phyloP scores from a whole-genome alignment of 202 grass and related monocot genomes.

The Hordeum pubiflorum region DNA sequence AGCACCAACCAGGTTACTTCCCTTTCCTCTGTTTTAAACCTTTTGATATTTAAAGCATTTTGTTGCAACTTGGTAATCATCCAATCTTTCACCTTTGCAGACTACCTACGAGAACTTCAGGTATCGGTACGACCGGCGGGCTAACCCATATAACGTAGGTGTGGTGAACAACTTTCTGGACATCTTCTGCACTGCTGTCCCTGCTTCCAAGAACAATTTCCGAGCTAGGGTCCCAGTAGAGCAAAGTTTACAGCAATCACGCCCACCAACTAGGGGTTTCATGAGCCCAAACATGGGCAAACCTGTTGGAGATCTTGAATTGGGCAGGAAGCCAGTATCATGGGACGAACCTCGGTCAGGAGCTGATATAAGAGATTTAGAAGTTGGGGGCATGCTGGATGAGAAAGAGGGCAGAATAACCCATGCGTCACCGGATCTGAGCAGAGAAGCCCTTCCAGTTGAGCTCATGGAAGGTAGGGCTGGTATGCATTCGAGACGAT shows the following conservation, averaged over 20 bases:
- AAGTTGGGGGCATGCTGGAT: conserved; percentile 52
- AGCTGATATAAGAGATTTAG: conserved; percentile 68
- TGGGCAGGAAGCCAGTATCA: conserved; percentile 76
- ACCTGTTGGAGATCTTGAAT: conserved; percentile 67
- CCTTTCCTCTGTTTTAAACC: neutral
- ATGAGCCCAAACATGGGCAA: conserved; percentile 96
- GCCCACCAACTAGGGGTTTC: conserved; percentile 47
- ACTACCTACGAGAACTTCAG: conserved; percentile 97
- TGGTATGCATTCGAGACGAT: conserved; percentile 53
- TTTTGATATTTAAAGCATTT: conserved; percentile 21
- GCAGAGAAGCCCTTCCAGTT: conserved; percentile 39
- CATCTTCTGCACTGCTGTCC: conserved; percentile 64
- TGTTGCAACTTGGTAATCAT: neutral
- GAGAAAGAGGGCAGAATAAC: conserved; percentile 68
- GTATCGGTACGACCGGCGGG: conserved; percentile 73
- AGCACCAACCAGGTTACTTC: conserved; percentile 83
- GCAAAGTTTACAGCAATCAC: conserved; percentile 39
- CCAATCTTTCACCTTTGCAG: conserved; percentile 30
- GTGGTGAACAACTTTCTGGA: conserved; percentile 67
- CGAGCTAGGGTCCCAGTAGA: conserved; percentile 60
- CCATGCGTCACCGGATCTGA: conserved; percentile 58
- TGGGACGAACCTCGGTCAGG: conserved; percentile 79
- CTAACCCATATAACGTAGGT: conserved; percentile 77
- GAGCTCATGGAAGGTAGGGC: conserved; percentile 47
- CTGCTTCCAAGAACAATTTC: conserved; percentile 89